Percentiles rank a stretch among this genome's conserved stretches.
Conservation (phyloP, 140 eudicot genomes). For the Anethum foeniculum region DNA sequence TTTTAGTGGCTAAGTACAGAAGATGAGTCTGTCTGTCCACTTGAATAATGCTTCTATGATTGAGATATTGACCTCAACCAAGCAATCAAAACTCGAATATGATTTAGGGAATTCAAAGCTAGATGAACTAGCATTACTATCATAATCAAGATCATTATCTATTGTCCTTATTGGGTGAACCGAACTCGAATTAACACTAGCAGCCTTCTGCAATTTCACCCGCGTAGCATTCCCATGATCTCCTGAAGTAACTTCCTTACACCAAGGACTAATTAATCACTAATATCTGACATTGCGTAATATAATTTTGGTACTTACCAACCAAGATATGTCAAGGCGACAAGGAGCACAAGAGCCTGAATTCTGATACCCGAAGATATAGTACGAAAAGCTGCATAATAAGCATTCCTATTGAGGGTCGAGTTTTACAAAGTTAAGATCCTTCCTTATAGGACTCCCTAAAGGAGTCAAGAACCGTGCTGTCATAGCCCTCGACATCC, state of each 20-base stretch:
- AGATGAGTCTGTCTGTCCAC: conserved; percentile 26
- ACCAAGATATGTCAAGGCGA: conserved; percentile 49
- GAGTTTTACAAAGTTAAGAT: conserved; percentile 26
- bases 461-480: conserved; percentile 46
- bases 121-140: no score
- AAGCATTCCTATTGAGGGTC: conserved; percentile 45
- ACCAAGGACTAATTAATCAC: no score
- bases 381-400: conserved; percentile 41
- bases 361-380: conserved; percentile 48
- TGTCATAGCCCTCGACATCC: conserved; percentile 35
- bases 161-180: no score
- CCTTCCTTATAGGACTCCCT: conserved; percentile 43
- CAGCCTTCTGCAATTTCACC: no score
- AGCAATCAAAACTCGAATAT: conserved; percentile 6
- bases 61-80: conserved; percentile 34
- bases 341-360: conserved; percentile 50
- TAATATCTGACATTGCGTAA: no score
- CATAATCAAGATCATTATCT: no score
- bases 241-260: no score
- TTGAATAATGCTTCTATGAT: conserved; percentile 43
- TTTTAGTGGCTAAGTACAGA: conserved; percentile 25
- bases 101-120: no score
- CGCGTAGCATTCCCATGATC: no score
- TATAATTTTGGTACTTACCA: conserved; percentile 19
- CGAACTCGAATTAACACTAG: no score